Base-by-base conservation (phyloP, 306 rosid genomes). In the Datisca glomerata region DNA sequence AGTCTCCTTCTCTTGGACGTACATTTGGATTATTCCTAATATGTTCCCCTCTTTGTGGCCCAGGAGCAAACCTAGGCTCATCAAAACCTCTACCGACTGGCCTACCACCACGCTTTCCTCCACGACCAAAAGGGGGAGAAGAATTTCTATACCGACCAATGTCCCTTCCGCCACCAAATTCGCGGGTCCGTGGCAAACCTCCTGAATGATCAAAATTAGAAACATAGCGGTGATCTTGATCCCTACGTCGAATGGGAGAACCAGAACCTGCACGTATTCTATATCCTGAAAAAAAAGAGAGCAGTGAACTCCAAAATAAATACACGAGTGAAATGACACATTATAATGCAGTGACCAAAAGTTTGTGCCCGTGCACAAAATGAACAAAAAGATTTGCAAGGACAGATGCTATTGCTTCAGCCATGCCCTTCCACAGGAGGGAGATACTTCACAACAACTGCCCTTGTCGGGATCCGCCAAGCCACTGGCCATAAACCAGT, bases 1-100 rank as follows among this genome's bases (percentile, higher is more conserved):
- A 89, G 52, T 89, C 97, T 47, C 94, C 97, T 12, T 77, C 83
- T 66, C 97, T 72, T 45, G 93, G 97, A 21, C 80, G 91, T 50
- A 89, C 93, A 61, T 80, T 89, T 24, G 94, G 89, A 63, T 89
- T 79, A 56, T 77, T 82, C 65, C 86, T 83, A 39, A 43, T 28
- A 36, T 74, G 80, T 46, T 83, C 97, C 32, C 89, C 77, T 72
- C 94, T 77, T 42, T 57, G 57, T 14, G 62, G 65, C 55, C 86
- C 85, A 62, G 75, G 67, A 56, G 65, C 80, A 19, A 43, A 63
- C 36, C 73, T 61, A 41, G 81, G 69, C 25, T 92, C 74, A 60
- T 72, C 85, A 50, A 70, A 57, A 63, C 76, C 64, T 70, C 94
- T 83, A 38, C 89, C 72, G 47, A 60, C 55, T 42, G 94, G 83